Conservation (phyloP, 192 early-diverging fungal species). For the Coemansia sp. region DNA sequence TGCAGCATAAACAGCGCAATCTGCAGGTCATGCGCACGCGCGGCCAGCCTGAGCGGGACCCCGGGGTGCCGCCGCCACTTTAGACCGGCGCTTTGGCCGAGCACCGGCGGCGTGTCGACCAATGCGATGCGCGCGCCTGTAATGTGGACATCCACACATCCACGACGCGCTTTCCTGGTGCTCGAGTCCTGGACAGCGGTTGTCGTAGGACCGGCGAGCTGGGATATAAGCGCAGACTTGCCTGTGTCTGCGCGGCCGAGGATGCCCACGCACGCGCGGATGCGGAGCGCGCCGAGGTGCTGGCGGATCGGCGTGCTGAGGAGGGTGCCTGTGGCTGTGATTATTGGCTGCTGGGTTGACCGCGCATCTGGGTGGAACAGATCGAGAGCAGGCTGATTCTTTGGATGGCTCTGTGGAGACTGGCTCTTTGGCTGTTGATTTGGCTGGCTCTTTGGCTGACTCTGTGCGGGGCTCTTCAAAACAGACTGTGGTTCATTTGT, state of each 20-base stretch:
- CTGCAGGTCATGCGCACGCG: slow-evolving; percentile 31
- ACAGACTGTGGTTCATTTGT: no score
- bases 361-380: no score
- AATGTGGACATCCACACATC: background rate
- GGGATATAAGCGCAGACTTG: slow-evolving; percentile 23
- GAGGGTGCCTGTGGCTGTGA: background rate
- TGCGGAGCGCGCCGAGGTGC: slow-evolving; percentile 7
- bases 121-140: slow-evolving; percentile 9
- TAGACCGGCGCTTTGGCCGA: background rate
- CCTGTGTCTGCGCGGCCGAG: slow-evolving; percentile 16
- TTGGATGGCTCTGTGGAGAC: no score
- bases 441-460: background rate
- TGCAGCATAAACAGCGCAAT: slow-evolving; percentile 22
- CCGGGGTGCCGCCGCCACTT: background rate
- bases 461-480: no score
- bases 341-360: slow-evolving; percentile 1
- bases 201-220: background rate
- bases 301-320: slow-evolving; percentile 13
- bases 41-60: background rate
- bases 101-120: slow-evolving; percentile 31
- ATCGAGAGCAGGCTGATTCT: no score
- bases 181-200: no score
- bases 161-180: no score
- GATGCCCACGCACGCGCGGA: slow-evolving; percentile 16
- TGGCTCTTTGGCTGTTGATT: background rate